Evolutionary conservation across 768 basidiomycete species (phyloP).

Genomic region (Boletus bicolor): DNA sequence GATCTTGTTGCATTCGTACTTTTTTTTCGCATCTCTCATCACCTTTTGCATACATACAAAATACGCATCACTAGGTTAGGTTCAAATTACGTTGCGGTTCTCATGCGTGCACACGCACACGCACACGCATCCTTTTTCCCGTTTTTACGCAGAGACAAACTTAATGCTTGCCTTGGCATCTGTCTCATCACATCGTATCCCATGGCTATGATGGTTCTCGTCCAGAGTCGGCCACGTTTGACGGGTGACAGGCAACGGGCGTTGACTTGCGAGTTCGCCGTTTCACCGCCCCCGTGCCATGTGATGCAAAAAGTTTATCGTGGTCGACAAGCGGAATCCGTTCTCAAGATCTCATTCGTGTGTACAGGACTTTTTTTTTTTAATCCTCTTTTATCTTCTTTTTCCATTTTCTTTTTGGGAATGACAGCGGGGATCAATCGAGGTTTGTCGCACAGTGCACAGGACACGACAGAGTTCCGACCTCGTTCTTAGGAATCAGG

Average conservation of each 20-base stretch:
- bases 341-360: not conserved
- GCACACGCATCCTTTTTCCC: not conserved
- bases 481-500: not conserved
- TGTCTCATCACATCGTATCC: not conserved
- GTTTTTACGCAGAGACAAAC: not conserved
- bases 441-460: not conserved
- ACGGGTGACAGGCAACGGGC: not conserved
- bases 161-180: not conserved
- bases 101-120: not conserved
- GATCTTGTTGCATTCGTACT: not conserved
- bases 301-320: not conserved
- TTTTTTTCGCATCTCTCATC: not conserved
- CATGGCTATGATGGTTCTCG: not conserved
- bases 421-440: conserved; percentile 2
- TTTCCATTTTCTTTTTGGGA: not conserved
- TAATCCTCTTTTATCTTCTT: not conserved
- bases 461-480: not conserved
- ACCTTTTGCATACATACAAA: not conserved
- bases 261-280: not conserved
- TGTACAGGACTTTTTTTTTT: too few species aligned
- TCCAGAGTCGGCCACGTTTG: not conserved
- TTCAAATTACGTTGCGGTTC: not conserved
- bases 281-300: not conserved
- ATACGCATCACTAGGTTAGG: not conserved
- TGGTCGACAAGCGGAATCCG: not conserved